Evolutionary conservation across 257 asterid species (phyloP).

Genomic region (Mentha longifolia): DNA sequence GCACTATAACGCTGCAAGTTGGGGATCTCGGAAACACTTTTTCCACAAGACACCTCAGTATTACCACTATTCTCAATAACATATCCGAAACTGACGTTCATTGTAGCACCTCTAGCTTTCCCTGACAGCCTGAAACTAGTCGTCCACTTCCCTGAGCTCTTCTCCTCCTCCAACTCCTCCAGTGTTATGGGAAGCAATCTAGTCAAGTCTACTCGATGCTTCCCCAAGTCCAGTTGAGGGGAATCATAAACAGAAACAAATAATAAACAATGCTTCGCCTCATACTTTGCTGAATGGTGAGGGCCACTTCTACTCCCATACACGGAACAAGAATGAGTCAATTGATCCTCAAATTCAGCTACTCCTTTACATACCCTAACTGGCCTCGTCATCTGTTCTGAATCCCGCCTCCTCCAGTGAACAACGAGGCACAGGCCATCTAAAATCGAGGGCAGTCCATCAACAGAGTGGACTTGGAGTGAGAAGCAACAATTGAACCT

Average conservation of each 20-base stretch:
- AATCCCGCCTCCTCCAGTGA: constrained; percentile 89
- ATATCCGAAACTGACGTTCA: constrained; percentile 85
- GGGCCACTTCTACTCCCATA: constrained; percentile 83
- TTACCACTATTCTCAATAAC: constrained; percentile 47
- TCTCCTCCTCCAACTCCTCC: constrained; percentile 92
- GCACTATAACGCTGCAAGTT: constrained; percentile 43
- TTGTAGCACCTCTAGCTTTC: constrained; percentile 74
- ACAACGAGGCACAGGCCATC: constrained; percentile 68
- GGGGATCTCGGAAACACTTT: constrained; percentile 40
- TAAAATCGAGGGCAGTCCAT: constrained; percentile 65
- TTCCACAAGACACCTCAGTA: constrained; percentile 34
- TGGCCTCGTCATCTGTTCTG: constrained; percentile 65
- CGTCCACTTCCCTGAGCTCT: constrained; percentile 88
- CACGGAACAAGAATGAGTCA: constrained; percentile 74
- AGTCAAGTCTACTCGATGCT: constrained; percentile 82
- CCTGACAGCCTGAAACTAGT: constrained; percentile 91
- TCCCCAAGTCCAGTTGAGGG: constrained; percentile 89
- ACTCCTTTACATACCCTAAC: constrained; percentile 63
- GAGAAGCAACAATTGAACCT: constrained; percentile 76
- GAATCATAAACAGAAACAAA: constrained; percentile 68
- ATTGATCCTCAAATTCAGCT: constrained; percentile 77
- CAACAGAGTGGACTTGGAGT: constrained; percentile 77
- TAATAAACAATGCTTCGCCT: constrained; percentile 77
- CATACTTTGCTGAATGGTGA: constrained; percentile 86
- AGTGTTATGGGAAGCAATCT: constrained; percentile 90